Evolutionary conservation across 2,329 filamentous ascomycete species (phyloP).

Genomic region (Xylariales sp.): DNA sequence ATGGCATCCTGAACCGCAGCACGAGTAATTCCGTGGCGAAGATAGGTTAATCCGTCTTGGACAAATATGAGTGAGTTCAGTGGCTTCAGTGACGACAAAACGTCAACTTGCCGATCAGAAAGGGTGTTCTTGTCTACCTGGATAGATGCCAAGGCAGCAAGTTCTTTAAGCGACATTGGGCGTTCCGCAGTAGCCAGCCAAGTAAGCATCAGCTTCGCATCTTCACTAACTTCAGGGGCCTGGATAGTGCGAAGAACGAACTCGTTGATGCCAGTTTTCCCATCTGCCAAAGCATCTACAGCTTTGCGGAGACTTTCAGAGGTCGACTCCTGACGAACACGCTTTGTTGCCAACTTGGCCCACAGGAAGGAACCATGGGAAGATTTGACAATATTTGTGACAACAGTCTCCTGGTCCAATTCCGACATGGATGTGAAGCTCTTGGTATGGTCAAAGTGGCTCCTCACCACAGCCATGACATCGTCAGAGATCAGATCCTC

Average conservation of each 20-base stretch:
- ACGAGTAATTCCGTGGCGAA: conserved; percentile 30
- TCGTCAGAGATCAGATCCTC: conserved; percentile 30
- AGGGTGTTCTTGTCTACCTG: conserved; percentile 24
- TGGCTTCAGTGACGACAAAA: conserved; percentile 20
- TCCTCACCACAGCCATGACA: conserved; percentile 25
- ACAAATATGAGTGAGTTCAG: conserved; percentile 26
- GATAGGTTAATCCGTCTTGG: conserved; percentile 26
- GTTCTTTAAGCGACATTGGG: conserved; percentile 26
- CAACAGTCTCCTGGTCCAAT: conserved; percentile 25
- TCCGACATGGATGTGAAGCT: conserved; percentile 21
- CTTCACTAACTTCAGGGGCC: conserved; percentile 19
- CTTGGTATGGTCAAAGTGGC: conserved; percentile 18
- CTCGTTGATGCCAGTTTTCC: conserved; percentile 23
- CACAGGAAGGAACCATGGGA: conserved; percentile 32
- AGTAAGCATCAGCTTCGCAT: conserved; percentile 25
- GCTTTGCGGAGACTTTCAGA: conserved; percentile 15
- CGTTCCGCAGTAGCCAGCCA: conserved; percentile 32
- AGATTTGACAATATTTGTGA: conserved; percentile 26
- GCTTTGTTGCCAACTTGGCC: conserved; percentile 29
- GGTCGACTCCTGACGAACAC: conserved; percentile 8
- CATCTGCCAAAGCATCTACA: conserved; percentile 20
- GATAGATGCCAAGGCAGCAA: conserved; percentile 23
- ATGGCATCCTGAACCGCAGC: conserved; percentile 23
- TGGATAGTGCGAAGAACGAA: conserved; percentile 23
- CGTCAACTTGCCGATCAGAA: conserved; percentile 18